Base-by-base conservation (phyloP, 2,329 filamentous ascomycete species). In the Phialemonium atrogriseum region DNA sequence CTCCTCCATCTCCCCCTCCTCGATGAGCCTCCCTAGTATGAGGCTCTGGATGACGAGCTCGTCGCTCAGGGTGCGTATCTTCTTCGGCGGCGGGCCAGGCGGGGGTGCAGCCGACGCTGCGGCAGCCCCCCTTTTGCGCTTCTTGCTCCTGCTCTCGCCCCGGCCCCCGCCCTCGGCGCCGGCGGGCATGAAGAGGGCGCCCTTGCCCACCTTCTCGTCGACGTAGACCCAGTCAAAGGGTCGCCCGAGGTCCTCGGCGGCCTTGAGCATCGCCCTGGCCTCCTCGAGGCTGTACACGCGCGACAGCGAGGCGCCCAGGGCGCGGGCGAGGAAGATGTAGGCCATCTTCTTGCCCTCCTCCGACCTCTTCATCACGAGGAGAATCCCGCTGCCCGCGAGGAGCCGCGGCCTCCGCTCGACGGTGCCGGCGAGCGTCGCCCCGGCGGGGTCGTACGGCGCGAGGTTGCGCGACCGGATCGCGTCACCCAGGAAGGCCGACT, bases 21-120 rank as follows among this genome's bases (percentile, higher is more conserved):
- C 80, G 32, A 87, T 73, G 44, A 95, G 59, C 38, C 77, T 74
- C 1, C 88, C 89, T 30, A 94, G 55, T 41, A 98, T 95, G 37
- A 96, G 62, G 54, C 87, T 95, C 64, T 98, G 89, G 34, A 94
- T 79, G 14, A 96, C 77, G 50, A 89, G 77, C 57, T 96, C 89
- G 52, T 93, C 81, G 34, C 79, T 81, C 32, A 94, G 71, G 26
- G 91, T 70, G 40, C 70, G 72, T 22, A 87, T 64, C 38, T 58
- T 70, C 45, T 68, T 64, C 10, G 66, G 60, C 25, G 59, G 48
- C 11, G 59, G 50, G 17, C 52, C 46, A 13, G 23, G 18, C 21
- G 25, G 29, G 17, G 13, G 55, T 40, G 22, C 52, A 13, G 46
- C 47, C 9, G 39, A 43, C 10, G 38, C 47, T 8, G 51, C 50